These are phyloP conservation scores for Coemansia sp. DNA, from an alignment of 192 early-diverging fungal species.

Conservation along the genomic window DNA sequence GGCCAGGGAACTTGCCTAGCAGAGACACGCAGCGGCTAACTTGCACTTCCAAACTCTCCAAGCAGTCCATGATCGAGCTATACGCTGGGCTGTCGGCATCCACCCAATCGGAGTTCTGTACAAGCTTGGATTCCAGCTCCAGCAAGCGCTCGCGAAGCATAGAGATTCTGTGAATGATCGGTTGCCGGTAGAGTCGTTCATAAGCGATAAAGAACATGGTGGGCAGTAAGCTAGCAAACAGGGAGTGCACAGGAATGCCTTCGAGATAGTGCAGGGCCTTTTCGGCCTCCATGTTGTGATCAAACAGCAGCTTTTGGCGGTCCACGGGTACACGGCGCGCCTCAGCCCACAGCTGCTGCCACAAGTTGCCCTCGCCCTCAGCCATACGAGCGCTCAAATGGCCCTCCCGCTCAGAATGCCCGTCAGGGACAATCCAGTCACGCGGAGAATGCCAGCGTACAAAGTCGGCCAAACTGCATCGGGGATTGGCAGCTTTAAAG, in stretches of 20 bases:
- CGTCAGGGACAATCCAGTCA: slow-evolving; percentile 76
- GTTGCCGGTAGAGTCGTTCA: slow-evolving; percentile 59
- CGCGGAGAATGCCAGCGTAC: slow-evolving; percentile 95
- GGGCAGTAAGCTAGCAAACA: slow-evolving; percentile 68
- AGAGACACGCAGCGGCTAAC: slow-evolving; percentile 45
- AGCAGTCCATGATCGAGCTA: slow-evolving; percentile 40
- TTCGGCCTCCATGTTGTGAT: slow-evolving; percentile 70
- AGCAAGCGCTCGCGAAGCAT: slow-evolving; percentile 23
- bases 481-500: slow-evolving; percentile 93
- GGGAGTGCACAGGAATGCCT: slow-evolving; percentile 53
- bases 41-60: slow-evolving; percentile 45
- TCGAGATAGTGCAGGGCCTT: slow-evolving; percentile 73
- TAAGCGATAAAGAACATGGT: slow-evolving; percentile 73
- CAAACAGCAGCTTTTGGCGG: slow-evolving; percentile 79
- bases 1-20: slow-evolving; percentile 46
- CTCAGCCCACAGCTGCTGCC: slow-evolving; percentile 83
- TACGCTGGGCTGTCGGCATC: slow-evolving; percentile 33
- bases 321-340: slow-evolving; percentile 58
- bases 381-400: slow-evolving; percentile 76
- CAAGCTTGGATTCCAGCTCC: slow-evolving; percentile 26
- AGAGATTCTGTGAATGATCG: slow-evolving; percentile 31
- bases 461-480: slow-evolving; percentile 76
- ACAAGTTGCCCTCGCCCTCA: slow-evolving; percentile 68
- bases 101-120: slow-evolving; percentile 24
- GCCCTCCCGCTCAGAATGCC: slow-evolving; percentile 36